Percentiles rank a stretch among this genome's conserved stretches.
These are phyloP conservation scores for Stephania cephalantha DNA, from an alignment of 164 flowering plant species.

Conservation along the genomic window DNA sequence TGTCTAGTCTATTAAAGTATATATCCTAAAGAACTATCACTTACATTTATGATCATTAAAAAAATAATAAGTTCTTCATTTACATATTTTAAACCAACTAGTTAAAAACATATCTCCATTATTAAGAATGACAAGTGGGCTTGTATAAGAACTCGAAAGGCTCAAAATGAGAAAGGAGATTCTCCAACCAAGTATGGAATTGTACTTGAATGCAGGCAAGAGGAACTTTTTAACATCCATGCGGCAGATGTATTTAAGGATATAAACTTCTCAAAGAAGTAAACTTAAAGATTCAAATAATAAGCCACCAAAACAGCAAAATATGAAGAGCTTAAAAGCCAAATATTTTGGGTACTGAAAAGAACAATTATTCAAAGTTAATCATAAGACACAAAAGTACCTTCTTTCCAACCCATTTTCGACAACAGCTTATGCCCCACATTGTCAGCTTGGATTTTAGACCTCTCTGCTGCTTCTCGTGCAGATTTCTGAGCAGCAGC, in stretches of 20 bases:
- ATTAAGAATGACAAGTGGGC: too few relatives aligned
- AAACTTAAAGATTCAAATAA: neutral
- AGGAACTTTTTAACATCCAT: neutral
- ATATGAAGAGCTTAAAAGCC: neutral
- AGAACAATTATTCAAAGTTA: neutral
- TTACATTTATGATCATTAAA: too few relatives aligned
- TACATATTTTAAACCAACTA: too few relatives aligned
- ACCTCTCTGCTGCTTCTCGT: conserved; percentile 64
- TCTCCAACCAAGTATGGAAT: too few relatives aligned
- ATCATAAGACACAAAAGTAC: conserved; percentile 24
- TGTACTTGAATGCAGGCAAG: neutral
- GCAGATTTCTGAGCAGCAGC: conserved; percentile 63
- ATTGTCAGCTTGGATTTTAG: conserved; percentile 87
- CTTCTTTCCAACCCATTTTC: conserved; percentile 99
- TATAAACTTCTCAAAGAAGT: neutral
- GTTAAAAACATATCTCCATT: too few relatives aligned
- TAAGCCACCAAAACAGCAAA: neutral
- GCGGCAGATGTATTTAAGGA: neutral
- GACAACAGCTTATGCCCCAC: conserved; percentile 92
- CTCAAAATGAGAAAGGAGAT: too few relatives aligned
- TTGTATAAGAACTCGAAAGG: too few relatives aligned
- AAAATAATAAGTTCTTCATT: too few relatives aligned
- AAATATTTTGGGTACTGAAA: neutral
- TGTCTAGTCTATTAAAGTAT: too few relatives aligned
- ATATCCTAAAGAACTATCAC: too few relatives aligned